Evolutionary conservation across 73 alveolate species (phyloP).

Genomic region (Stentor coeruleus): DNA sequence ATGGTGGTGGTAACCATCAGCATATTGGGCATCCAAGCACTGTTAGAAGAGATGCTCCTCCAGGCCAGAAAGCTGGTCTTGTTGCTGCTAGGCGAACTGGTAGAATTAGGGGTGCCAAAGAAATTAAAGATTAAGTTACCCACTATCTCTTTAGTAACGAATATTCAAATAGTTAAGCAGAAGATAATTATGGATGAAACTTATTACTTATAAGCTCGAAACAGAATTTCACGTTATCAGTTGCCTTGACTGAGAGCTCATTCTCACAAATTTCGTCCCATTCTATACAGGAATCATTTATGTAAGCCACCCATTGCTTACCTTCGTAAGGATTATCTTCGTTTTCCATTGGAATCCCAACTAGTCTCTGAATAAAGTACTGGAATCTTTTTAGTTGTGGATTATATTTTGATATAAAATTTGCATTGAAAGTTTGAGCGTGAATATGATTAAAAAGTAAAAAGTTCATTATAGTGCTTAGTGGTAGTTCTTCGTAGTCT

Average conservation of each 20-base stretch:
- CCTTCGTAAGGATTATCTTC: slow-evolving; percentile 53
- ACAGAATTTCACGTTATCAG: neutral
- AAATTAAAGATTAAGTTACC: too few species aligned
- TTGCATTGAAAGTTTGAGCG: slow-evolving; percentile 51
- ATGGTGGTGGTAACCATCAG: slow-evolving; percentile 98
- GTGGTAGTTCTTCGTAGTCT: slow-evolving; percentile 8
- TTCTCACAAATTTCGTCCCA: slow-evolving; percentile 51
- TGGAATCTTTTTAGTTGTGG: slow-evolving; percentile 34
- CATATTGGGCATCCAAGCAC: slow-evolving; percentile 97
- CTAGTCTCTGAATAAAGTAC: slow-evolving; percentile 50
- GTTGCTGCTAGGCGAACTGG: slow-evolving; percentile 50
- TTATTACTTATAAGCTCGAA: neutral
- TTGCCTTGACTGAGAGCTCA: slow-evolving; percentile 33
- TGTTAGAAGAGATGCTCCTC: slow-evolving; percentile 84
- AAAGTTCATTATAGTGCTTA: slow-evolving; percentile 40
- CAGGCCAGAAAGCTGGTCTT: slow-evolving; percentile 85
- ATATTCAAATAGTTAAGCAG: too few species aligned
- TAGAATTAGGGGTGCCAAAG: slow-evolving; percentile 31
- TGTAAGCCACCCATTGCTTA: slow-evolving; percentile 49
- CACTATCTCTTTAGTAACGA: too few species aligned
- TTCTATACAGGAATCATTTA: slow-evolving; percentile 40
- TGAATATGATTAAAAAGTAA: slow-evolving; percentile 42
- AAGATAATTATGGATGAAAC: too few species aligned
- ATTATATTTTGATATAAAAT: slow-evolving; percentile 41
- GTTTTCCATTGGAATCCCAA: slow-evolving; percentile 46